Evolutionary conservation across 148 eudicot species (phyloP), one percentile per base, ranked within the genome.

Genomic region (Selenicereus undatus): DNA sequence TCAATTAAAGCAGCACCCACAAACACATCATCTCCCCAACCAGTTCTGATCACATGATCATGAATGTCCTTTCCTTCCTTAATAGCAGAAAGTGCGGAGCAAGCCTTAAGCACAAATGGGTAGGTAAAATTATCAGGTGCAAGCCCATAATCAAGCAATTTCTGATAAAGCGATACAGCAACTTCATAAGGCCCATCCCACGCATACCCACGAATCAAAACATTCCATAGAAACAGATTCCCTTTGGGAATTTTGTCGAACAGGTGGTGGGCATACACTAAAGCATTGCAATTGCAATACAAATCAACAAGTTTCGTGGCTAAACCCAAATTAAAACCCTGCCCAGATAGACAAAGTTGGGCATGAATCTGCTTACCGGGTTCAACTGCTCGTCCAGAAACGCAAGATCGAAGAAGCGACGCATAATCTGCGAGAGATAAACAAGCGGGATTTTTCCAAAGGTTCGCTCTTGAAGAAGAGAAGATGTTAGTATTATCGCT

Each of bases 341-440:
- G 80, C 39, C 97, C 95, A 20, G 84, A 83, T 45, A 87, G 12
- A 75, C 74, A 86, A 54, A 93, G 84, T 64, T 78, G 92, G 12
- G 94, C 95, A 68, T 93, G 97, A 73, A 93, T 81, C 82, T 93
- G 97, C 68, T 85, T 90, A 20, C 97, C 97, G n/a, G 90, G 97
- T 76, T 88, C 88, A 60, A 90, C 82, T 0, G 94, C 92, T 80
- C 88, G 87, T 76, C 81, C 80, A 70, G 89, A 80, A 11, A 91
- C 89, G 58, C 90, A 91, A 51, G 85, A 87, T 64, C 86, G 85
- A 30, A 93, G 90, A 7, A 90, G 79, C 3, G 93, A 87, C 0
- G 81, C 78, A 39, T 81, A 91, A 51, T 81, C 73, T 51, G 81
- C 43, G 35, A 75, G 62, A 10, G 77, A 82, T n/a, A 73, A 68